Evolutionary conservation across 768 basidiomycete species (phyloP).

Genomic region (Boletus reticuloceps): DNA sequence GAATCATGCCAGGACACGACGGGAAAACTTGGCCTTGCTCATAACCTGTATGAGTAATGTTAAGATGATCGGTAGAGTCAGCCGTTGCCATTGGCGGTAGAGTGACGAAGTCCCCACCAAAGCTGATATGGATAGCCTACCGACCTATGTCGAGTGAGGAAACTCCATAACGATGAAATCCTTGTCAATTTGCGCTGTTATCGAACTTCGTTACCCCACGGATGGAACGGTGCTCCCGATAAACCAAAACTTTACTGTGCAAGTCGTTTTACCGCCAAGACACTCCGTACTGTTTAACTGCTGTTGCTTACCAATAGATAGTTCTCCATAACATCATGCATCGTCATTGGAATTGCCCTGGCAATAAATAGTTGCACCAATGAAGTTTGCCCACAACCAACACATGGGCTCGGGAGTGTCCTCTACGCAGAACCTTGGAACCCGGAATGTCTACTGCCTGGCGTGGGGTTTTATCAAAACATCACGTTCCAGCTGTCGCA

Average conservation of each 20-base stretch:
- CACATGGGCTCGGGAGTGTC: constrained; percentile 13
- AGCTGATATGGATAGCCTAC: not conserved
- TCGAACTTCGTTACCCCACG: too few species aligned
- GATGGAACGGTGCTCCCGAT: too few species aligned
- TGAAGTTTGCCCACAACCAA: constrained; percentile 13
- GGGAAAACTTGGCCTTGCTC: constrained; percentile 11
- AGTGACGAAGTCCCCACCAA: not conserved
- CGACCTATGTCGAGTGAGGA: not conserved
- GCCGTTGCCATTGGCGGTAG: not conserved
- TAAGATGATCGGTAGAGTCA: not conserved
- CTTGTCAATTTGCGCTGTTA: too few species aligned
- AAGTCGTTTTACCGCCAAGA: constrained; percentile 18
- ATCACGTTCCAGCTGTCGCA: constrained; percentile 13
- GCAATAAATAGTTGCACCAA: constrained; percentile 16
- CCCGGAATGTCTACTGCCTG: not conserved
- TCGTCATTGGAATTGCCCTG: constrained; percentile 20
- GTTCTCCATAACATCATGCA: constrained; percentile 18
- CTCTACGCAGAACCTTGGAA: constrained; percentile 22
- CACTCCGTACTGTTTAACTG: too few species aligned
- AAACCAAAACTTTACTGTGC: constrained; percentile 13
- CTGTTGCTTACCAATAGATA: not conserved
- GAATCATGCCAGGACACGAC: not conserved
- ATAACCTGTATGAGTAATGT: not conserved
- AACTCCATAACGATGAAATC: constrained; percentile 4
- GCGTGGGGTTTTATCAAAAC: constrained; percentile 19